A percentile compares a stretch with the other conserved stretches of the same genome.
phyloP scores from a whole-genome alignment of 2,329 filamentous ascomycete genomes.

The Nannizzia gypsea region DNA sequence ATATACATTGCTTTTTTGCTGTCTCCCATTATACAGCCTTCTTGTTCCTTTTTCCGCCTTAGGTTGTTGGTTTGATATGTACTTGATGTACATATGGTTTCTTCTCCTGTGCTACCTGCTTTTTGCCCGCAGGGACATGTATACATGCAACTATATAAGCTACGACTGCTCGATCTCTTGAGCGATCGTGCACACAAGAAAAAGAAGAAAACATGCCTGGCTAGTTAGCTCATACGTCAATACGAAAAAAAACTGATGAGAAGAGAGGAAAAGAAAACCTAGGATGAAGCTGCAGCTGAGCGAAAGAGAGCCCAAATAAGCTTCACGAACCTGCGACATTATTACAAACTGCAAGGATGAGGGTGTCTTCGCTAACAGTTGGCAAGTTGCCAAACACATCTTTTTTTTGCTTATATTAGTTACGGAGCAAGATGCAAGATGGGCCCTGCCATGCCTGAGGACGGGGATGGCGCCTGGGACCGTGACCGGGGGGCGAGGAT shows the following conservation, averaged over 20 bases:
- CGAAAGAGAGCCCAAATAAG: conserved; percentile 1
- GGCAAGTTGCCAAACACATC: too few species aligned
- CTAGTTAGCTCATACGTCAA: neutral
- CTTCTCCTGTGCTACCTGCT: neutral
- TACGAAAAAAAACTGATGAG: neutral
- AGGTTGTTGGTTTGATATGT: too few species aligned
- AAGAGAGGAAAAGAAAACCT: neutral
- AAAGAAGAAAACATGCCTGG: neutral
- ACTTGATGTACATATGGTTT: conserved; percentile 1
- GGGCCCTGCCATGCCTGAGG: neutral
- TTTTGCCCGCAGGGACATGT: too few species aligned
- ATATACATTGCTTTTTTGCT: neutral
- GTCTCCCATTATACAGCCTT: conserved; percentile 1
- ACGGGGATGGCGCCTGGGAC: neutral
- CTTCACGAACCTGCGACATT: conserved; percentile 1
- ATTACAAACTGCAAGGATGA: conserved; percentile 1
- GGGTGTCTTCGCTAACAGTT: neutral
- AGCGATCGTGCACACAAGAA: neutral
- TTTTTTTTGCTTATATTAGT: too few species aligned
- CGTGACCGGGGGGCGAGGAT: neutral
- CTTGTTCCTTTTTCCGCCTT: conserved; percentile 1
- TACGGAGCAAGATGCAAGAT: too few species aligned
- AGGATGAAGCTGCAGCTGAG: conserved; percentile 2
- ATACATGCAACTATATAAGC: too few species aligned
- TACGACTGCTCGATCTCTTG: neutral